These are phyloP conservation scores for Cyberlindnera mrakii DNA, from an alignment of 805 yeast species.

Conservation along the genomic window DNA sequence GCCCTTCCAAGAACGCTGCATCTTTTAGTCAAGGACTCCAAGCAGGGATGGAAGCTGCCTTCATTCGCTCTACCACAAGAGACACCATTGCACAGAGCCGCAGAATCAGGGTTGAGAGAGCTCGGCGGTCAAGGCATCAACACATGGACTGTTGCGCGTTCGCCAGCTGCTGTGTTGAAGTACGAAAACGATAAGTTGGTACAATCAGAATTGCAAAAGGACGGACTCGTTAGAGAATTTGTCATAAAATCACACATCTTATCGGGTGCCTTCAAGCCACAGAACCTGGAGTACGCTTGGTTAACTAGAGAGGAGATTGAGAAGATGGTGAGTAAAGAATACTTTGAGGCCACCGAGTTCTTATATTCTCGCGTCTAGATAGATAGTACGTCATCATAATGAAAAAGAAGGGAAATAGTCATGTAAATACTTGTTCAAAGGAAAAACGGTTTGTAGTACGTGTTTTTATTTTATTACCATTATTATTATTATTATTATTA, in stretches of 20 bases:
- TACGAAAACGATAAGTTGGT: conserved; percentile 24
- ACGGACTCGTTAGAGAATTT: conserved; percentile 45
- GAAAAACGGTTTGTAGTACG: background rate
- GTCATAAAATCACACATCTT: conserved; percentile 82
- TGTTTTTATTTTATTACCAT: no score
- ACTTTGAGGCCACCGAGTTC: conserved; percentile 47
- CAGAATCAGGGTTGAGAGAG: conserved; percentile 64
- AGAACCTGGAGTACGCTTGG: conserved; percentile 64
- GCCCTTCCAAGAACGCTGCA: conserved; percentile 74
- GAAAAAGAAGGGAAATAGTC: background rate
- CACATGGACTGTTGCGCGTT: conserved; percentile 86
- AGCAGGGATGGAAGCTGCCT: conserved; percentile 72
- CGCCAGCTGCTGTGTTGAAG: conserved; percentile 71
- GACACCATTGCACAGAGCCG: conserved; percentile 55
- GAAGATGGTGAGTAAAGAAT: conserved; percentile 43
- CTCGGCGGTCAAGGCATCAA: conserved; percentile 74
- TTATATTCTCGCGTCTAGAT: conserved; percentile 29
- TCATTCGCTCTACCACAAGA: conserved; percentile 43
- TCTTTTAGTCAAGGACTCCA: conserved; percentile 49
- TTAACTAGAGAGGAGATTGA: conserved; percentile 72
- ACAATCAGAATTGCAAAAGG: conserved; percentile 11
- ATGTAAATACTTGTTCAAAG: conserved; percentile 5
- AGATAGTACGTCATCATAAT: background rate
- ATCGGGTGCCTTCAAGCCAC: conserved; percentile 64
- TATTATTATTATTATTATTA: no score